phyloP scores from a whole-genome alignment of 352 stramenopile species.

The Pythium dissimile region DNA sequence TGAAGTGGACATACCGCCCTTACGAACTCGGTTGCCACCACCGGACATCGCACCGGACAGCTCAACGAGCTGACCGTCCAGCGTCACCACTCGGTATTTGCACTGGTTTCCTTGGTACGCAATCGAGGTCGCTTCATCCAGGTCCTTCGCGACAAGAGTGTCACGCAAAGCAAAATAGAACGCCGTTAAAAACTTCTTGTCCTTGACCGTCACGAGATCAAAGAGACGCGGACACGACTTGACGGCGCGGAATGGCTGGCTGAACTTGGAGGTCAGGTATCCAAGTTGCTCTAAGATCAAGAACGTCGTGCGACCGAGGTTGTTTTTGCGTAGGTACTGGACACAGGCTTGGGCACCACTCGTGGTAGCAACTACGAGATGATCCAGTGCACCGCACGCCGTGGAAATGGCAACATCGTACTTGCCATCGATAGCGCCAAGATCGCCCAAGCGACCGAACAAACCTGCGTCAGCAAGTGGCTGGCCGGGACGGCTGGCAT shows the following conservation, averaged over 20 bases:
- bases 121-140: slow-evolving; percentile 91
- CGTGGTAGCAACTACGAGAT: slow-evolving; percentile 97
- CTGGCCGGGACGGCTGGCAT: slow-evolving; percentile 87
- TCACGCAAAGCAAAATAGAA: slow-evolving; percentile 97
- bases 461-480: slow-evolving; percentile 92
- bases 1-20: slow-evolving; percentile 92
- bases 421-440: slow-evolving; percentile 94
- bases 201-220: slow-evolving; percentile 83
- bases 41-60: slow-evolving; percentile 99
- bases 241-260: slow-evolving; percentile 58
- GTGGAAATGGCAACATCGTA: slow-evolving; percentile 99
- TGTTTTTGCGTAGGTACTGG: slow-evolving; percentile 93
- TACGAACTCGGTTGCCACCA: slow-evolving; percentile 91
- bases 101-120: slow-evolving; percentile 92
- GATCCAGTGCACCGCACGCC: slow-evolving; percentile 93
- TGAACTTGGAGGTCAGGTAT: slow-evolving; percentile 68
- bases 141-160: slow-evolving; percentile 95
- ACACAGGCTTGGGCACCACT: slow-evolving; percentile 94
- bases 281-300: slow-evolving; percentile 98
- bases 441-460: slow-evolving; percentile 95
- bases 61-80: slow-evolving; percentile 97
- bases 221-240: slow-evolving; percentile 73
- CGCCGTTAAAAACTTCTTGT: slow-evolving; percentile 89
- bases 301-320: slow-evolving; percentile 96
- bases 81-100: slow-evolving; percentile 97